Conservation (phyloP, 352 stramenopile species). For the Pythium diclinum region DNA sequence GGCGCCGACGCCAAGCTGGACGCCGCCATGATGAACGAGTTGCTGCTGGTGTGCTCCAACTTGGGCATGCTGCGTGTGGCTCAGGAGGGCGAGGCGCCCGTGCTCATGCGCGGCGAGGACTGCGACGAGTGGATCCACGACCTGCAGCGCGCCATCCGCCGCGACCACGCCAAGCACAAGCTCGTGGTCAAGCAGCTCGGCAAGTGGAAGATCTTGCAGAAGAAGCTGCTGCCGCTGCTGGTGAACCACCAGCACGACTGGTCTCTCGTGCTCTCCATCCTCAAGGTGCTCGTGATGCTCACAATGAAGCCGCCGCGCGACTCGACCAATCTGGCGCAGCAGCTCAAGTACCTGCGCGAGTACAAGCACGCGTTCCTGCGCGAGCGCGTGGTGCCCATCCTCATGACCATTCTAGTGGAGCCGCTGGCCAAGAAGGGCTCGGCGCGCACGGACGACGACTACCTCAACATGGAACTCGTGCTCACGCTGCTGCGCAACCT, state of each 20-base stretch:
- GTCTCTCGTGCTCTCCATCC: conserved; percentile 83
- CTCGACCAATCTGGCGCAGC: conserved; percentile 75
- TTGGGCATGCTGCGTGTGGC: conserved; percentile 73
- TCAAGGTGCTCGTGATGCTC: conserved; percentile 90
- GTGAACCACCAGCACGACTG: conserved; percentile 87
- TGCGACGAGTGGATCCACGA: conserved; percentile 86
- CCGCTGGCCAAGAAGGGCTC: conserved; percentile 67
- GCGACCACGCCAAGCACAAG: conserved; percentile 80
- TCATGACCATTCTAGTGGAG: conserved; percentile 85
- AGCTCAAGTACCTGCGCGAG: conserved; percentile 73
- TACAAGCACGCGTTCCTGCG: conserved; percentile 88
- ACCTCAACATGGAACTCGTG: conserved; percentile 85
- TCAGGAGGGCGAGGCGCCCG: conserved; percentile 45
- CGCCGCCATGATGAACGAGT: conserved; percentile 82
- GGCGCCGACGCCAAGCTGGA: conserved; percentile 44
- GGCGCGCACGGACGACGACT: conserved; percentile 61
- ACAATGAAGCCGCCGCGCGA: conserved; percentile 82
- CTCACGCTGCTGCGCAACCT: conserved; percentile 85
- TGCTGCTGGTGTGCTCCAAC: conserved; percentile 87
- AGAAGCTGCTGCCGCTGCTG: conserved; percentile 82
- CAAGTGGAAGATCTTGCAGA: conserved; percentile 86
- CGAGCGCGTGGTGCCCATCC: conserved; percentile 63
- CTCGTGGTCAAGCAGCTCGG: conserved; percentile 82
- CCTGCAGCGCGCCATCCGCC: conserved; percentile 74
- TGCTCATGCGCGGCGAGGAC: conserved; percentile 82